Conservation (phyloP, 2,329 filamentous ascomycete genomes). For the Nemania sp. region DNA sequence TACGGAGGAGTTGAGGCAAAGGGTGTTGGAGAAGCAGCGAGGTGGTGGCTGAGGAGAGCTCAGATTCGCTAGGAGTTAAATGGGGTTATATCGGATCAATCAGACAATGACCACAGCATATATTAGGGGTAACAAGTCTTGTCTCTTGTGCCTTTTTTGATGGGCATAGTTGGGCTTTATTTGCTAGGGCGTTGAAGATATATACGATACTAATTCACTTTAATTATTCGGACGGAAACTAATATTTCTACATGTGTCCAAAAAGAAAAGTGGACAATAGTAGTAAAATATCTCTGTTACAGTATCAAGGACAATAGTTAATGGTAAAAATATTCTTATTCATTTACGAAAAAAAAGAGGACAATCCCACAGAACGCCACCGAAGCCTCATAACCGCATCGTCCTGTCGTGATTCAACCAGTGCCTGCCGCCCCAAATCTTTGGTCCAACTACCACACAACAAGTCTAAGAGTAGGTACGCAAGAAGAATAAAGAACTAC, state of each 20-base stretch:
- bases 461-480: slow-evolving; percentile 17
- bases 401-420: slow-evolving; percentile 15
- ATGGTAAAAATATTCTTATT: no score
- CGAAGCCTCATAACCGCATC: slow-evolving; percentile 20
- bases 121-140: no score
- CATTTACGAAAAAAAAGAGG: slow-evolving; percentile 31
- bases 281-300: slow-evolving; percentile 19
- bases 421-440: slow-evolving; percentile 21
- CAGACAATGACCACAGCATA: no score
- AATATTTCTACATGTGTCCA: not conserved
- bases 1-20: slow-evolving; percentile 68
- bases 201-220: slow-evolving; percentile 22
- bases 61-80: no score
- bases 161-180: not conserved
- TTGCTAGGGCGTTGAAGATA: slow-evolving; percentile 5
- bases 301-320: slow-evolving; percentile 32
- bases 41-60: slow-evolving; percentile 25
- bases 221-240: not conserved
- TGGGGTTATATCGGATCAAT: no score
- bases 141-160: no score
- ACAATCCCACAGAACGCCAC: slow-evolving; percentile 36
- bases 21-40: slow-evolving; percentile 67
- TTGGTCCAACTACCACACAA: slow-evolving; percentile 17
- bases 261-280: slow-evolving; percentile 7
- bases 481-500: slow-evolving; percentile 22